A percentile compares a stretch with the other conserved stretches of the same genome.
phyloP scores from a whole-genome alignment of 352 stramenopile genomes.

The Thalassiosira pacifica region DNA sequence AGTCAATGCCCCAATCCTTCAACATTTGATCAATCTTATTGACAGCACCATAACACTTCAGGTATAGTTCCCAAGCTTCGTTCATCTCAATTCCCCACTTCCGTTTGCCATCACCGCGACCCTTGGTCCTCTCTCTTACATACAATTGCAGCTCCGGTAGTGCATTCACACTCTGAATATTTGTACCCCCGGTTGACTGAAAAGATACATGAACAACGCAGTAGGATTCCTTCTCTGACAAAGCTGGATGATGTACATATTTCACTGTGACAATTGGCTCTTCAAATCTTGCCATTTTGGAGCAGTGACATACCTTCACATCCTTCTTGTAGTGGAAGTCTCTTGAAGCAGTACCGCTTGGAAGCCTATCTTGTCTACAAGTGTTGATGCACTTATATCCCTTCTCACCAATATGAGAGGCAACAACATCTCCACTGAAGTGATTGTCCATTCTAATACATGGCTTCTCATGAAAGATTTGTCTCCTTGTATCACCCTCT shows the following conservation, averaged over 20 bases:
- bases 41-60: constrained; percentile 26
- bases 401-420: constrained; percentile 4
- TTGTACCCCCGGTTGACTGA: constrained; percentile 28
- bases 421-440: constrained; percentile 10
- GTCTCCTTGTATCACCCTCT: too few species aligned
- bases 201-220: constrained; percentile 26
- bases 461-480: constrained; percentile 33
- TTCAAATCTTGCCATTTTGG: constrained; percentile 27
- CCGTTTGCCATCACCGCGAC: constrained; percentile 21
- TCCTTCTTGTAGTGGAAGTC: constrained; percentile 28
- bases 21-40: constrained; percentile 45
- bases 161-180: constrained; percentile 40
- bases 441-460: constrained; percentile 26
- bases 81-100: constrained; percentile 55
- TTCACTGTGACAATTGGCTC: constrained; percentile 41
- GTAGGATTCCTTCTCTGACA: constrained; percentile 8
- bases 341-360: not conserved
- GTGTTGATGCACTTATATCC: constrained; percentile 10
- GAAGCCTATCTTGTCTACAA: constrained; percentile 12
- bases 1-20: constrained; percentile 24
- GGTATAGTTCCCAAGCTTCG: constrained; percentile 29
- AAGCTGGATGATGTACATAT: constrained; percentile 1
- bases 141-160: constrained; percentile 13
- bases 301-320: not conserved
- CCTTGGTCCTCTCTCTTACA: constrained; percentile 9